Base-by-base conservation (phyloP, 805 yeast genomes). In the Yamadazyma scolyti region DNA sequence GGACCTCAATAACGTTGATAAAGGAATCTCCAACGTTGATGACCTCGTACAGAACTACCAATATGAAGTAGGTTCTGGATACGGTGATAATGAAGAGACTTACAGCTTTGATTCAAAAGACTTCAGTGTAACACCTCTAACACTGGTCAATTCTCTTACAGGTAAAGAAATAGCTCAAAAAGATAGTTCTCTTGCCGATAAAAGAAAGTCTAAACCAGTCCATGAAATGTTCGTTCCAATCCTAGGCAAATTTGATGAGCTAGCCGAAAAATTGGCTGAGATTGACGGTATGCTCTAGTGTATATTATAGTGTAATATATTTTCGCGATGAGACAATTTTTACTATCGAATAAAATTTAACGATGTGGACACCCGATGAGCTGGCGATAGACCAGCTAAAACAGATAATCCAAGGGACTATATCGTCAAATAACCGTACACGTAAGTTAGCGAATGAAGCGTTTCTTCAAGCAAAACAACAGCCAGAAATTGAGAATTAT, bases 401-500 rank as follows among this genome's bases (percentile, higher is more conserved):
- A 28, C 58, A 65, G 13, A 77, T 88, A 16, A 69, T 89, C 39
- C 67, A 71, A 27, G 85, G 85, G n/a, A 76, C 95, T 2, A 65
- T 85, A 42, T 78, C 93, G 2, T 58, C 81, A 9, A 61, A 73
- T 42, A 63, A 73, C 18, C 44, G 49, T 2, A 75, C 69, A 26
- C 71, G 96, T 36, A 55, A 61, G 16, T 67, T 67, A 20, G 96
- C 97, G 9, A 83, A 82, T 37, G 77, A 74, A 25, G 85, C 89
- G 2, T 68, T 89, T 31, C 73, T 72, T 12, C 75, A 71, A 25
- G 95, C 95, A 15, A 73, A 76, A 40, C 39, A 49, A 10, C 85
- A 82, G 47, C 80, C 86, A 1, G 94, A 88, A 54, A 75, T 87
- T 44, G 82, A 82, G 46, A 85, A 85, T 54, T 90, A 90, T 56